phyloP scores from a whole-genome alignment of 2,329 filamentous ascomycete species.

The Colletotrichum sp. region DNA sequence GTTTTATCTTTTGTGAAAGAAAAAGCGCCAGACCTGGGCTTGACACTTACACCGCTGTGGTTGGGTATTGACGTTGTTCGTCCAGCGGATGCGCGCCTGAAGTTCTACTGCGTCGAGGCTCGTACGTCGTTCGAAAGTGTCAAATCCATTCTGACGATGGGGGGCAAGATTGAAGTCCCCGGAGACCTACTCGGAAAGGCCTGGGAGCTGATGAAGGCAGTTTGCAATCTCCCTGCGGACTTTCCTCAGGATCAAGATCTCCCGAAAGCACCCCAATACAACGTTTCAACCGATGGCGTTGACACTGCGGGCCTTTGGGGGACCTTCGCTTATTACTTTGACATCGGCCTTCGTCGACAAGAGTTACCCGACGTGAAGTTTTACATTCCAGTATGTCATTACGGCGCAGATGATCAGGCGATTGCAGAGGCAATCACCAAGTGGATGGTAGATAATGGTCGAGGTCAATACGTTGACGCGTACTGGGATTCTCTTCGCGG shows the following conservation, averaged over 20 bases:
- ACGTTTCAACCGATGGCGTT: not conserved
- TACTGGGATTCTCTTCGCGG: not conserved
- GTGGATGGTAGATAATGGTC: not conserved
- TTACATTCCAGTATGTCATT: constrained; percentile 8
- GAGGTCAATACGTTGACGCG: not conserved
- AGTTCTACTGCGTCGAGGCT: constrained; percentile 1
- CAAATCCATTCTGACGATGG: not conserved
- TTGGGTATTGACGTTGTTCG: not conserved
- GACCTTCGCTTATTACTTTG: constrained; percentile 2
- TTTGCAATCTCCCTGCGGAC: not conserved
- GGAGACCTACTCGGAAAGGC: not conserved
- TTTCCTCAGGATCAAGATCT: not conserved
- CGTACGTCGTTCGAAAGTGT: not conserved
- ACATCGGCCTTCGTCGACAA: not conserved
- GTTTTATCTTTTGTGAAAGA: not conserved
- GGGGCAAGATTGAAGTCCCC: not conserved
- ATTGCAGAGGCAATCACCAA: not conserved
- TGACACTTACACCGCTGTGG: not conserved
- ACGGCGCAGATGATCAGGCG: not conserved
- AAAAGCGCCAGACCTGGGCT: not conserved
- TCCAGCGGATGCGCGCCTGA: not conserved
- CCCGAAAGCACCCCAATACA: not conserved
- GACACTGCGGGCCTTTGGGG: constrained; percentile 1
- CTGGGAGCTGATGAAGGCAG: constrained; percentile 4
- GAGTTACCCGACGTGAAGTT: not conserved